Conservation (phyloP, 306 rosid species). For the Fragaria ananassa region DNA sequence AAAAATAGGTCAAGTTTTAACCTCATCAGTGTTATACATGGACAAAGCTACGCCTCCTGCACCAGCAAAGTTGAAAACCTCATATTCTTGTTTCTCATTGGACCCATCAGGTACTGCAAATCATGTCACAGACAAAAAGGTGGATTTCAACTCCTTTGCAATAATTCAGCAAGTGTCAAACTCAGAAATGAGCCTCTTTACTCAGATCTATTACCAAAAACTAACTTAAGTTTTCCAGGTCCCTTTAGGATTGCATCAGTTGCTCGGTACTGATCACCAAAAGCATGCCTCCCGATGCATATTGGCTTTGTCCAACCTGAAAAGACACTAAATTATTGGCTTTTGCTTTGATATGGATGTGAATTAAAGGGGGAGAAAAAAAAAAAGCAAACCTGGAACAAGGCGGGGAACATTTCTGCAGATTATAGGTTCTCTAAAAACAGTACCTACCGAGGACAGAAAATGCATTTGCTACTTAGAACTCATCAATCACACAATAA, state of each 20-base stretch:
- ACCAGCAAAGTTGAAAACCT: slow-evolving; percentile 80
- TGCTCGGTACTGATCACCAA: slow-evolving; percentile 90
- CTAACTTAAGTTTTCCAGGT: slow-evolving; percentile 78
- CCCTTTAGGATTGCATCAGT: slow-evolving; percentile 83
- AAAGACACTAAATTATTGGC: not conserved
- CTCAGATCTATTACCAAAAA: slow-evolving; percentile 52
- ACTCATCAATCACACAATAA: slow-evolving; percentile 9
- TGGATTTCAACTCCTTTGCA: slow-evolving; percentile 9
- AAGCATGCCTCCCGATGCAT: slow-evolving; percentile 97
- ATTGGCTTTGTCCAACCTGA: slow-evolving; percentile 92
- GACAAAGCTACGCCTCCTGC: slow-evolving; percentile 85
- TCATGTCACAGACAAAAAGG: not conserved
- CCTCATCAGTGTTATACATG: slow-evolving; percentile 98
- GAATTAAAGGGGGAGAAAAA: not conserved
- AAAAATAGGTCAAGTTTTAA: slow-evolving; percentile 32
- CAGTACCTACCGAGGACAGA: slow-evolving; percentile 57
- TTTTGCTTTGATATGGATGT: not conserved
- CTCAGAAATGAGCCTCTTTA: not conserved
- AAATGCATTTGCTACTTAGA: not conserved
- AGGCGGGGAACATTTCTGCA: slow-evolving; percentile 88
- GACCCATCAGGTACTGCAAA: slow-evolving; percentile 63
- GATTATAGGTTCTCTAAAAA: slow-evolving; percentile 92
- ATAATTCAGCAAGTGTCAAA: not conserved
- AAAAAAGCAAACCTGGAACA: slow-evolving; percentile 55
- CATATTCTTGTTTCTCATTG: slow-evolving; percentile 57